Evolutionary conservation across 2,329 filamentous ascomycete species (phyloP), one percentile per base, ranked within the genome.

Genomic region (Colletotrichum incanum): DNA sequence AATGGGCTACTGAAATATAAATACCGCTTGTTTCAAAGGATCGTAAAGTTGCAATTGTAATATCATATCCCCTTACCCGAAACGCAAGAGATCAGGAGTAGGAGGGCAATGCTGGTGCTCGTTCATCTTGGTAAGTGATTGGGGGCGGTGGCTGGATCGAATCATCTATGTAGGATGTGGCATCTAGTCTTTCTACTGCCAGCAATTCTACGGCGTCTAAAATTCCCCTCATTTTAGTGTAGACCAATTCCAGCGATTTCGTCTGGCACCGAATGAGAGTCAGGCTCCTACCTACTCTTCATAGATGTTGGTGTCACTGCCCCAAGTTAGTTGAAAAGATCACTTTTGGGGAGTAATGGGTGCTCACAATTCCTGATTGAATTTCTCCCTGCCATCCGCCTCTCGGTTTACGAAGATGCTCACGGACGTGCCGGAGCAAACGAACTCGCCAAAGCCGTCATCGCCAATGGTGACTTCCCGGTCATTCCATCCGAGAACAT

Each of bases 381-480:
- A 86, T 67, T 74, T 76, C 7, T 86, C 83, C 72, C 86, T 83
- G 3, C 86, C 88, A 37, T 86, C 82, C 0, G 89, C 89, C 59
- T 86, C 84, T 52, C 84, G 84, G 70, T 87, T 87, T 4, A 91
- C 90, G 84, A 88, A 93, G 6, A 93, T 86, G 65, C 87, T 86
- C 4, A 91, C 86, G 73, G 88, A 90, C 63, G 85, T 84, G 49
- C 84, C 83, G 23, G 82, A 81, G 64, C 89, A 90, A 1, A 83
- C 83, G 75, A 93, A 93, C 39, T 85, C 74, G 0, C 88, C 92
- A 73, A 86, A 91, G 0, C 92, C 92, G 16, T 89, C 85, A 1
- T 86, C 81, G 73, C 90, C 90, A 74, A 94, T 92, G 41, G 82
- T 81, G 0, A 93, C 87, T 74, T 89, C 86, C 0, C 83, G 82